Percentiles rank a stretch among this genome's conserved stretches.
Evolutionary conservation across 2,329 filamentous ascomycete species (phyloP).

Genomic region (Nectriaceae sp.): DNA sequence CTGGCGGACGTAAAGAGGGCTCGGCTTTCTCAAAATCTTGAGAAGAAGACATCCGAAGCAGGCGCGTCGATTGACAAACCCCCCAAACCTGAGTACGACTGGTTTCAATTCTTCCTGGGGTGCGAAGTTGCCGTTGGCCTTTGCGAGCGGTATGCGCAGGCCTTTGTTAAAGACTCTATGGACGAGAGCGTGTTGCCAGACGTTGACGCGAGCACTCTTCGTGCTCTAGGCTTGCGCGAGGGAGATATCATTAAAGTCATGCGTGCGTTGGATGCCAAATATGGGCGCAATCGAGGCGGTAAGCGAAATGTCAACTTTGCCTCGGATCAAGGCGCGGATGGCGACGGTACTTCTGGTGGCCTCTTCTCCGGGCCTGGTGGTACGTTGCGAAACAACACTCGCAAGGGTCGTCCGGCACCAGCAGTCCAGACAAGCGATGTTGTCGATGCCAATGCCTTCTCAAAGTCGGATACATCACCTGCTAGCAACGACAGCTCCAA

Average conservation of each 20-base stretch:
- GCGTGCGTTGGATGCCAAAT: conserved; percentile 83
- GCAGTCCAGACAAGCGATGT: conserved; percentile 83
- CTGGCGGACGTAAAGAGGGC: conserved; percentile 77
- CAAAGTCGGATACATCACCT: conserved; percentile 50
- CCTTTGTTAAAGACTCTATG: conserved; percentile 91
- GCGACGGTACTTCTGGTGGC: conserved; percentile 63
- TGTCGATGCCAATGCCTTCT: conserved; percentile 85
- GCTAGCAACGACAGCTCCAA: conserved; percentile 22
- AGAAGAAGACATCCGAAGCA: conserved; percentile 35
- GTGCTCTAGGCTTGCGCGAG: conserved; percentile 90
- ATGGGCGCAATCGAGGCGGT: conserved; percentile 54
- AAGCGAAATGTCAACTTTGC: conserved; percentile 37
- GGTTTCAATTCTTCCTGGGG: conserved; percentile 97
- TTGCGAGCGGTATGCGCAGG: conserved; percentile 90
- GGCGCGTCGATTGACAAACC: conserved; percentile 64
- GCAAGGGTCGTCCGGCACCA: conserved; percentile 86
- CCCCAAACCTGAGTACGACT: conserved; percentile 82
- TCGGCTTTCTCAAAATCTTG: conserved; percentile 34
- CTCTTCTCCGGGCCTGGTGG: conserved; percentile 95
- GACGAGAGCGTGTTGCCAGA: conserved; percentile 90
- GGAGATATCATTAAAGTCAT: conserved; percentile 96
- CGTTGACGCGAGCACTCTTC: conserved; percentile 78
- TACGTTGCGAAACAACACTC: conserved; percentile 87
- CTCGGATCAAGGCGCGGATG: conserved; percentile 49
- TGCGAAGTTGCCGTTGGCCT: conserved; percentile 91